Evolutionary conservation across 1,284 basidiomycete species (phyloP), one percentile per base, ranked within the genome.

Genomic region (Schizophyllum amplum): DNA sequence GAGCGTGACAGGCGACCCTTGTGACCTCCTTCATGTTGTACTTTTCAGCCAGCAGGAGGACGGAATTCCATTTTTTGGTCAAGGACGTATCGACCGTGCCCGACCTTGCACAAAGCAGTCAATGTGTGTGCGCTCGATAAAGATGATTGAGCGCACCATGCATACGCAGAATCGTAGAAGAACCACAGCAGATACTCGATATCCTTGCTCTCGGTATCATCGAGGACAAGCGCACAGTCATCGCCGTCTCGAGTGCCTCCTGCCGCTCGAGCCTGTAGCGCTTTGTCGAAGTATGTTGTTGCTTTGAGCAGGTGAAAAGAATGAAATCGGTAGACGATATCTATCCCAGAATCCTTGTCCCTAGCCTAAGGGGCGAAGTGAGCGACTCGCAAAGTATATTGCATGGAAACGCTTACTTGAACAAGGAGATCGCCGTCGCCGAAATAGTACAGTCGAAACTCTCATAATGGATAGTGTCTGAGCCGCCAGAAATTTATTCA

Each of bases 151-250:
- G 33, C 33, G 33, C 7, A 42, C 33, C 33, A 42, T 9, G 11
- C 17, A 42, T 42, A 42, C 33, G 33, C 33, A 9, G 33, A 42
- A 13, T 42, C 33, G 50, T 87, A 87, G 67, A 86, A 87, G 0
- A 87, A 79, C 84, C 85, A 87, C 0, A 86, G 63, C 21, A 88
- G 79, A 2, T 73, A 71, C 0, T 75, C 75, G 57, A 88, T 86
- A 4, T 85, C 80, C 0, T 70, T 66, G 0, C 74, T 66, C 0
- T 67, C 68, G 9, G 80, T 71, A 47, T 79, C 73, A 4, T 80
- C 75, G n/a, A 88, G 71, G 2, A 76, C 69, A 52, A 83, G 77
- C 0, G 84, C 79, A 22, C 68, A 75, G 4, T 71, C 68, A 52
- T 83, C 81, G 33, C 33, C 17, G 33, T 42, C 11, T 9, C 33